A percentile compares a stretch with the other conserved stretches of the same genome.
Evolutionary conservation across 139 green algal species (phyloP).

Genomic region (Ulvella scutata): DNA sequence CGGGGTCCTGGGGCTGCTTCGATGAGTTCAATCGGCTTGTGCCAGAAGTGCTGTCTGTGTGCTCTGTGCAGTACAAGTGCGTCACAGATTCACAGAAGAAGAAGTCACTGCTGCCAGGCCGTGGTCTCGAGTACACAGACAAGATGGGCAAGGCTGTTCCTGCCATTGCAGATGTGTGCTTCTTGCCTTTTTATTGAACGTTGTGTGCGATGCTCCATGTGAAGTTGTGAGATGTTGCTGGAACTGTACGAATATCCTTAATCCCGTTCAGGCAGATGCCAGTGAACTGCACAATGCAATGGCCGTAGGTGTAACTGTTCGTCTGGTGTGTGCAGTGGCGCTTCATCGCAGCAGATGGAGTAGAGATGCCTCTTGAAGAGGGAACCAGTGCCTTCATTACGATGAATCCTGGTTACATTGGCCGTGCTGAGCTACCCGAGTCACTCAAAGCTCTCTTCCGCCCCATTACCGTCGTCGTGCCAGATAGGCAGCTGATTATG

Average conservation of each 20-base stretch:
- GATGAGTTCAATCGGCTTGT: slow-evolving; percentile 75
- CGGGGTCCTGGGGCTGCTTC: slow-evolving; percentile 68
- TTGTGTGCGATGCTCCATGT: no score
- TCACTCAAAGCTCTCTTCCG: slow-evolving; percentile 70
- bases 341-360: slow-evolving; percentile 67
- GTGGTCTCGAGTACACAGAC: slow-evolving; percentile 73
- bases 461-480: slow-evolving; percentile 75
- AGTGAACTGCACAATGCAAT: no score
- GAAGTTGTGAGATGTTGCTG: no score
- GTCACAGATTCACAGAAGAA: slow-evolving; percentile 65
- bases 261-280: no score
- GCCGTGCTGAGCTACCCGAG: slow-evolving; percentile 60
- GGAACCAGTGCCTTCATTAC: slow-evolving; percentile 66
- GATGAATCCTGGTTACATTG: slow-evolving; percentile 83
- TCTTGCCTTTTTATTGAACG: no score
- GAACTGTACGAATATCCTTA: no score
- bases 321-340: slow-evolving; percentile 8
- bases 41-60: slow-evolving; percentile 65
- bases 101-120: slow-evolving; percentile 64
- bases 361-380: slow-evolving; percentile 67
- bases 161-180: background rate
- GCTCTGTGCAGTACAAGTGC: slow-evolving; percentile 72
- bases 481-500: slow-evolving; percentile 72
- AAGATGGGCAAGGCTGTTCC: slow-evolving; percentile 14
- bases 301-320: no score